Percentiles rank a stretch among this genome's conserved stretches.
Conservation (phyloP, 495 filamentous ascomycete genomes). For the Podospora tetraspora region DNA sequence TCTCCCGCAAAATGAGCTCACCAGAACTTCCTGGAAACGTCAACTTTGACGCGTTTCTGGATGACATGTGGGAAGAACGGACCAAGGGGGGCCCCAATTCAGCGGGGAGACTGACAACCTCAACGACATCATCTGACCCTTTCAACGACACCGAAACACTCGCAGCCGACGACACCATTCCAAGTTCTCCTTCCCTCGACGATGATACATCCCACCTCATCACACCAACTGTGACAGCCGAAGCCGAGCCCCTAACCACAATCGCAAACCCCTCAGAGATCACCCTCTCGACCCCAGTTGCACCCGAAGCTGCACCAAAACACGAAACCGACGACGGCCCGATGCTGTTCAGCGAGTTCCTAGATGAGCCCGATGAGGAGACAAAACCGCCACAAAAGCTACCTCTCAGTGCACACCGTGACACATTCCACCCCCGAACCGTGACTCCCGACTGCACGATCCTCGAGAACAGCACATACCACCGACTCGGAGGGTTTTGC, state of each 20-base stretch:
- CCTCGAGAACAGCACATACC: slow-evolving; percentile 19
- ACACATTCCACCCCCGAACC: background rate
- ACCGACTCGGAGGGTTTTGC: slow-evolving; percentile 24
- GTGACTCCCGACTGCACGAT: slow-evolving; percentile 19
- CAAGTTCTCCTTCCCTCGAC: background rate
- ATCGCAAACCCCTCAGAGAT: background rate
- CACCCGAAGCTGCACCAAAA: background rate
- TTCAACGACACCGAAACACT: background rate
- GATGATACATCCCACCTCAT: background rate
- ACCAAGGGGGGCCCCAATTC: no score
- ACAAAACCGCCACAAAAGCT: background rate
- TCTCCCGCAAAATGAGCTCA: no score
- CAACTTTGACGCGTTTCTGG: background rate
- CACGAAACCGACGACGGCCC: background rate
- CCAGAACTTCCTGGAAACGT: background rate
- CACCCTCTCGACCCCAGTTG: background rate
- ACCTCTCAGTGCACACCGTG: no score
- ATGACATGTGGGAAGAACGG: background rate
- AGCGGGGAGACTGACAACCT: background rate
- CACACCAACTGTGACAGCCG: background rate
- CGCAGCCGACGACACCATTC: background rate
- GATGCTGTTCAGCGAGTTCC: background rate
- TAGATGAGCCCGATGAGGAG: background rate
- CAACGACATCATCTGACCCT: background rate
- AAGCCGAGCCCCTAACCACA: background rate